Conservation (phyloP, 192 early-diverging fungal species). For the Linnemannia zychae region DNA sequence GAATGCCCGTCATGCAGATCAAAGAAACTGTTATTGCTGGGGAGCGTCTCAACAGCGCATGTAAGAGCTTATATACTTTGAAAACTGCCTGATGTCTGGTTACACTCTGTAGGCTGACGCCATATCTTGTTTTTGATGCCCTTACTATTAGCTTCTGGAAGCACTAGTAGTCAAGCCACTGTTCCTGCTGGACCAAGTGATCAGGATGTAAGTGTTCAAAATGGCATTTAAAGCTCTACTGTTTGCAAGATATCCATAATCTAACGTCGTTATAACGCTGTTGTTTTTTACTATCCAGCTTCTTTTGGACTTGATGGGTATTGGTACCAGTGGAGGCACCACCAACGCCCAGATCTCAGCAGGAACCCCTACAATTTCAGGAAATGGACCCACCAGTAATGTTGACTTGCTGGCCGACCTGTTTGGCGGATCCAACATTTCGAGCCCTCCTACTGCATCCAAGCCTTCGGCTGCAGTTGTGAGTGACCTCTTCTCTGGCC, state of each 20-base stretch:
- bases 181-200: slow-evolving; percentile 61
- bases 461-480: slow-evolving; percentile 44
- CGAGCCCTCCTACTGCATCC: slow-evolving; percentile 53
- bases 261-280: not conserved
- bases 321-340: slow-evolving; percentile 64
- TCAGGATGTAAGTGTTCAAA: slow-evolving; percentile 58
- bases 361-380: slow-evolving; percentile 40
- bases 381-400: slow-evolving; percentile 40
- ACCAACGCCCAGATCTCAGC: slow-evolving; percentile 55
- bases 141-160: slow-evolving; percentile 38
- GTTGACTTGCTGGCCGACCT: slow-evolving; percentile 81
- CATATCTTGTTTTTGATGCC: not conserved
- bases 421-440: slow-evolving; percentile 72
- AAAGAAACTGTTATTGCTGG: slow-evolving; percentile 59
- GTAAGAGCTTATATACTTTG: slow-evolving; percentile 1
- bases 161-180: slow-evolving; percentile 22
- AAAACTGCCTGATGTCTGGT: not conserved
- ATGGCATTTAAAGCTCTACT: not conserved
- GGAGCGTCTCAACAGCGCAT: slow-evolving; percentile 39
- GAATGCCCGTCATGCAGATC: slow-evolving; percentile 91
- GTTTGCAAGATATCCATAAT: slow-evolving; percentile 30
- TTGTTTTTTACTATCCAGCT: slow-evolving; percentile 34
- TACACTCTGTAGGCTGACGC: not conserved
- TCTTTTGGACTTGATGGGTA: slow-evolving; percentile 81
- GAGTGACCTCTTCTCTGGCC: slow-evolving; percentile 42